Evolutionary conservation across 768 basidiomycete genomes (phyloP), one percentile per base, ranked within the genome.

Genomic region (Termitomyces sp.): DNA sequence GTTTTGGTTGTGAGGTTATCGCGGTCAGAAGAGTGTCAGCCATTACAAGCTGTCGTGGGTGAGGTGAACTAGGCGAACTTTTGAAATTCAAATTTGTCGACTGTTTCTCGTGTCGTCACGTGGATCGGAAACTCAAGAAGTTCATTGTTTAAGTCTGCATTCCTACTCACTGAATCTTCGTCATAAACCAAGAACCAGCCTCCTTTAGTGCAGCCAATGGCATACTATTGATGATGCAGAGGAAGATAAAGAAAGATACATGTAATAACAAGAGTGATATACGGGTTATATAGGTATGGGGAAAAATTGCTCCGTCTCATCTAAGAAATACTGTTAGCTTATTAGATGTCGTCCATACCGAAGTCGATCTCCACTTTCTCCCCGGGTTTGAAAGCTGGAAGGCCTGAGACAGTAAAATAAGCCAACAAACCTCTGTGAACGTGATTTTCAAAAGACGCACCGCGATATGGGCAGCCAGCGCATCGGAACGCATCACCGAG

Each of bases 401-500:
- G 82, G 65, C 97, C 96, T 98, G 66, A n/a, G 57, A 44, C 20
- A 50, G 61, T 26, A 62, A 7, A 23, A 47, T 61, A 41, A 61
- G 32, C 60, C 41, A 62, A 56, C 41, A 56, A 38, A 20, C n/a
- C 12, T 5, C 10, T 49, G 33, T 13, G 2, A 33, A 47, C 52
- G 38, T 41, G 52, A 56, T 16, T n/a, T 20, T 61, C 26, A 40
- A n/a, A 41, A n/a, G 18, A 83, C 91, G 61, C 65, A 98, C 96
- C 96, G 48, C 93, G 79, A 74, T 98, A 99, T 32, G 97, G 97
- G 72, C 97, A 99, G 55, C 93, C 86, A 26, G 88, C 89, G 74
- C 97, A 99, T 69, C 97, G 80, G 77, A 99, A 99, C 3, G 97
- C 97, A 74, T 99, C 97, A 10, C 97, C 97, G 40, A 98, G 77